Evolutionary conservation across 2,329 filamentous ascomycete species (phyloP).

Genomic region (Aspergillus ustus): DNA sequence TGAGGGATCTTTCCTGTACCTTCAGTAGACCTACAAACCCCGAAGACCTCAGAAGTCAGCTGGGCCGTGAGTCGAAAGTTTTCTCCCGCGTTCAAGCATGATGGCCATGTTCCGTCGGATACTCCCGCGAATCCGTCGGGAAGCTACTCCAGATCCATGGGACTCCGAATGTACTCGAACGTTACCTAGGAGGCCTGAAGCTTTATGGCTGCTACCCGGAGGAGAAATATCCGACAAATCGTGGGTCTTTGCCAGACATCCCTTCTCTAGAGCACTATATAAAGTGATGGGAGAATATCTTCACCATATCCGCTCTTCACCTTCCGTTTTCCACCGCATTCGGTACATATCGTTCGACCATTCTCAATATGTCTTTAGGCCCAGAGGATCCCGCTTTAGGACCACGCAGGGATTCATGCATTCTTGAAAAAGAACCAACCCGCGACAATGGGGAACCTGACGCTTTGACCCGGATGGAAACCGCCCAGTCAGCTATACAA

Average conservation of each 20-base stretch:
- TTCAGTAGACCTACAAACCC: background rate
- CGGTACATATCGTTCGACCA: background rate
- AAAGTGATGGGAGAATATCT: background rate
- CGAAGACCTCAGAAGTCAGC: no score
- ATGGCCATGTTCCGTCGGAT: background rate
- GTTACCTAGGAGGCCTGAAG: background rate
- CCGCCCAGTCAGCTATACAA: constrained; percentile 20
- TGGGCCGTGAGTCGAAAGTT: background rate
- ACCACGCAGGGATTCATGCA: background rate
- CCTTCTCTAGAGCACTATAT: background rate
- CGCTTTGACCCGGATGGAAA: constrained; percentile 21
- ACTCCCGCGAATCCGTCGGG: background rate
- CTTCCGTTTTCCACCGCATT: background rate
- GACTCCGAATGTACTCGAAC: background rate
- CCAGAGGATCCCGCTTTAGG: background rate
- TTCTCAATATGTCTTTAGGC: background rate
- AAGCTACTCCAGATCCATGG: no score
- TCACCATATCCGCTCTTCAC: background rate
- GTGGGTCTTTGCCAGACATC: background rate
- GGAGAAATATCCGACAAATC: background rate
- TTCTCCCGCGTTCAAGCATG: background rate
- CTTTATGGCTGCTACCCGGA: background rate
- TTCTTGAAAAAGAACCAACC: background rate
- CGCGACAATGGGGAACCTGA: constrained; percentile 18
- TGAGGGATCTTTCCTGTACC: background rate